A percentile compares a stretch with the other conserved stretches of the same genome.
phyloP scores from a whole-genome alignment of 2,329 filamentous ascomycete species.

The Fusarium sp. region DNA sequence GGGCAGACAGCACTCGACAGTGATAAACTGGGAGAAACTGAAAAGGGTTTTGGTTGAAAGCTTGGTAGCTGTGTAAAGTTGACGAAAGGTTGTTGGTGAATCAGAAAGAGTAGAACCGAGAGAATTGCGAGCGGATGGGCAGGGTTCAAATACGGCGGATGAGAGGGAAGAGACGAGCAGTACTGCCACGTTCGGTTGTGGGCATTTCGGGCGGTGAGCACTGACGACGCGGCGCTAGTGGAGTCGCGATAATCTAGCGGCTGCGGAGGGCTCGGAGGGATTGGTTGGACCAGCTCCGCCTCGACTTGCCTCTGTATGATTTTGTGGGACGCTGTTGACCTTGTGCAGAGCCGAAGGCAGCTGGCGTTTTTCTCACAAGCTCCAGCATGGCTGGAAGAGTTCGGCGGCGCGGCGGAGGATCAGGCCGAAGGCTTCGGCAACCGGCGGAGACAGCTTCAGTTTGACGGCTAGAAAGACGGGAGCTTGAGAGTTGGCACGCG shows the following conservation, averaged over 20 bases:
- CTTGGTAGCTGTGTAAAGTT: conserved; percentile 22
- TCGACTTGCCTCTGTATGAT: conserved; percentile 32
- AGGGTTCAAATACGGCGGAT: conserved; percentile 43
- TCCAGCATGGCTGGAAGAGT: conserved; percentile 16
- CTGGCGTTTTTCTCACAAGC: conserved; percentile 28
- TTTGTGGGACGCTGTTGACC: conserved; percentile 35
- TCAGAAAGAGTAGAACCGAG: conserved; percentile 17
- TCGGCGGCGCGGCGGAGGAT: neutral
- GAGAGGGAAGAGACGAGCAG: conserved; percentile 3
- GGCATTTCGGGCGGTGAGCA: conserved; percentile 42
- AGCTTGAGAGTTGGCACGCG: conserved; percentile 1
- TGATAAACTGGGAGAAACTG: conserved; percentile 20
- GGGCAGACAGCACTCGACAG: conserved; percentile 39
- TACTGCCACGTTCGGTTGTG: conserved; percentile 30
- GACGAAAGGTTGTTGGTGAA: conserved; percentile 33
- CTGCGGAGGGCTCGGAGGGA: conserved; percentile 34
- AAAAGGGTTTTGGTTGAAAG: conserved; percentile 16
- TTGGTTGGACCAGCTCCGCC: conserved; percentile 26
- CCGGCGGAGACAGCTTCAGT: conserved; percentile 14
- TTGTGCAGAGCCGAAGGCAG: conserved; percentile 22
- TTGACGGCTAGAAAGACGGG: neutral
- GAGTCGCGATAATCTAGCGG: conserved; percentile 47
- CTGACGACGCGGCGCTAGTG: conserved; percentile 44
- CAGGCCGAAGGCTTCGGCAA: neutral
- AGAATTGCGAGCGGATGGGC: conserved; percentile 26